phyloP scores from a whole-genome alignment of 306 rosid genomes.

The Cicer yamashitae region DNA sequence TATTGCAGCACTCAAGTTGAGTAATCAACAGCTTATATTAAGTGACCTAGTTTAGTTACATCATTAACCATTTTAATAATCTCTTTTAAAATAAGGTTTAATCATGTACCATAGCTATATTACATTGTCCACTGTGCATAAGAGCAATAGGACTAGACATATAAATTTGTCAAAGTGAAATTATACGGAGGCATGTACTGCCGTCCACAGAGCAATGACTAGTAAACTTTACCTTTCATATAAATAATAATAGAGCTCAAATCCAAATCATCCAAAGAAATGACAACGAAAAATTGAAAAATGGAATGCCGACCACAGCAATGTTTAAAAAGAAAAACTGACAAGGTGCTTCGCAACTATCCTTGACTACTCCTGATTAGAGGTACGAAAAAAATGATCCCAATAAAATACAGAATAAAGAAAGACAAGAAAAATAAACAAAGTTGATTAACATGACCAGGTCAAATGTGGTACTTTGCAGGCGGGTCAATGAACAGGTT shows the following conservation, averaged over 20 bases:
- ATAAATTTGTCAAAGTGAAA: too few relatives aligned
- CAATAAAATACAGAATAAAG: background rate
- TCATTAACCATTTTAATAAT: background rate
- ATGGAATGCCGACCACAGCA: too few relatives aligned
- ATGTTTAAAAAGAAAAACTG: background rate
- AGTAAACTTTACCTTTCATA: too few relatives aligned
- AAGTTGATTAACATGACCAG: background rate
- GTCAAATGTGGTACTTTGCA: background rate
- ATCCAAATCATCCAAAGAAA: too few relatives aligned
- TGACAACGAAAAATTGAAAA: too few relatives aligned
- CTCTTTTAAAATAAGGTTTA: background rate
- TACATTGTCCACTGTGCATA: background rate
- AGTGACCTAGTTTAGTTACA: too few relatives aligned
- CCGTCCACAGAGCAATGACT: too few relatives aligned
- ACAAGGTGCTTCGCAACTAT: background rate
- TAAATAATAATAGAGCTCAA: too few relatives aligned
- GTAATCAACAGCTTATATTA: background rate
- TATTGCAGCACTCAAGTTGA: background rate
- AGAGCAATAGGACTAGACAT: background rate
- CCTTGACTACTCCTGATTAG: background rate
- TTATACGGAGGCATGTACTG: too few relatives aligned
- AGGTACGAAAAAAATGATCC: background rate
- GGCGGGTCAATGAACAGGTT: background rate
- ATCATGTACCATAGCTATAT: constrained; percentile 6
- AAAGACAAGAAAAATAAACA: background rate